A percentile compares a stretch with the other conserved stretches of the same genome.
phyloP scores from a whole-genome alignment of 306 rosid genomes.

The Fragaria vesca region DNA sequence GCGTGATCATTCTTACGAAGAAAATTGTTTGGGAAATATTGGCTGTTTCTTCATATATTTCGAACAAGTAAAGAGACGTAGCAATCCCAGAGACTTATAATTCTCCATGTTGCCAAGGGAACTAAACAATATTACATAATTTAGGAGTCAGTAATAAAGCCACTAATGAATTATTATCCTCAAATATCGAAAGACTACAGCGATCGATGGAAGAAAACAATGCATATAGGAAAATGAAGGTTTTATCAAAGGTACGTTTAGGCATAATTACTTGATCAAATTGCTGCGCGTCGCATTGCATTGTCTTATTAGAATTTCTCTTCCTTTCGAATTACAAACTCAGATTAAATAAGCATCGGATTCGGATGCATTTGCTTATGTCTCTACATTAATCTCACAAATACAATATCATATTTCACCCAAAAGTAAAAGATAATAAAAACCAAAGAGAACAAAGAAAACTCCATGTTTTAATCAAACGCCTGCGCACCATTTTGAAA shows the following conservation, averaged over 20 bases:
- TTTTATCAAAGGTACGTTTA: not conserved
- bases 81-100: not conserved
- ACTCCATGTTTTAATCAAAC: slow-evolving; percentile 35
- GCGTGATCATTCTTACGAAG: not conserved
- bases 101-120: not conserved
- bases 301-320: not conserved
- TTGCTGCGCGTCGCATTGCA: slow-evolving; percentile 2
- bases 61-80: not conserved
- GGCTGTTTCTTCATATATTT: slow-evolving; percentile 5
- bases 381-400: slow-evolving; percentile 31
- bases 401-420: slow-evolving; percentile 21
- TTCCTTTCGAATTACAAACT: slow-evolving; percentile 4
- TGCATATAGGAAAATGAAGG: not conserved
- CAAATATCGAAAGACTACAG: not conserved
- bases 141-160: not conserved
- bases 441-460: slow-evolving; percentile 17
- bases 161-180: not conserved
- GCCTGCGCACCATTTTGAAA: slow-evolving; percentile 16
- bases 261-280: not conserved
- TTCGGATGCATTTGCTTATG: slow-evolving; percentile 32
- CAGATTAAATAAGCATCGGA: slow-evolving; percentile 35
- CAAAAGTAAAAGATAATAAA: slow-evolving; percentile 3
- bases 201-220: not conserved
- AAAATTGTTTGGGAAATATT: not conserved
- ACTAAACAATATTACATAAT: not conserved